These are phyloP conservation scores for Lipomyces sp. DNA, from an alignment of 805 yeast genomes.

Conservation along the genomic window DNA sequence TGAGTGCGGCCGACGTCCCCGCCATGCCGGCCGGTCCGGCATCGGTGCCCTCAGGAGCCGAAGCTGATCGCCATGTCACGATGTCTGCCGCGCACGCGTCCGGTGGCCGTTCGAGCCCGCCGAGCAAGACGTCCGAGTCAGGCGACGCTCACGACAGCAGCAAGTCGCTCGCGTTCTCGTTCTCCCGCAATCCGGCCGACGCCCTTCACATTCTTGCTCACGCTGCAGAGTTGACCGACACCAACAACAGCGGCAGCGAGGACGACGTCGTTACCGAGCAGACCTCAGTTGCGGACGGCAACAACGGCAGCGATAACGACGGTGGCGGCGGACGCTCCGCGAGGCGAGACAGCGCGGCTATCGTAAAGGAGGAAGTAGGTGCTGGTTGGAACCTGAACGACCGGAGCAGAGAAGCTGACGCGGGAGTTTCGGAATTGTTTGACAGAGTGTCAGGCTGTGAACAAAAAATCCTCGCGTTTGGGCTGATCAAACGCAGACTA, in stretches of 20 bases:
- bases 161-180: slow-evolving; percentile 20
- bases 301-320: too few relatives aligned
- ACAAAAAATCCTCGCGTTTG: slow-evolving; percentile 16
- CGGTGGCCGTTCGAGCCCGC: too few relatives aligned
- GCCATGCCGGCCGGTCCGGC: too few relatives aligned
- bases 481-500: slow-evolving; percentile 14
- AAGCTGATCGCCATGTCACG: too few relatives aligned
- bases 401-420: background rate
- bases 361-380: too few relatives aligned
- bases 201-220: slow-evolving; percentile 29
- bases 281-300: background rate
- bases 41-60: too few relatives aligned
- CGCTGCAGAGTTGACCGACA: slow-evolving; percentile 7
- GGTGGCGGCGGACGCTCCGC: too few relatives aligned
- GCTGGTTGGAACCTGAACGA: background rate
- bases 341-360: too few relatives aligned
- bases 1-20: too few relatives aligned
- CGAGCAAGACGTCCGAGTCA: too few relatives aligned
- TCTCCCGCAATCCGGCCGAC: slow-evolving; percentile 29
- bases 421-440: background rate
- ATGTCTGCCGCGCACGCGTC: too few relatives aligned
- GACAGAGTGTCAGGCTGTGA: slow-evolving; percentile 9
- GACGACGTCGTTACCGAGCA: background rate
- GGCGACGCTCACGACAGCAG: slow-evolving; percentile 12
- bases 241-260: background rate